These are phyloP conservation scores for Lactarius deliciosus DNA, from an alignment of 768 basidiomycete species.

Conservation along the genomic window DNA sequence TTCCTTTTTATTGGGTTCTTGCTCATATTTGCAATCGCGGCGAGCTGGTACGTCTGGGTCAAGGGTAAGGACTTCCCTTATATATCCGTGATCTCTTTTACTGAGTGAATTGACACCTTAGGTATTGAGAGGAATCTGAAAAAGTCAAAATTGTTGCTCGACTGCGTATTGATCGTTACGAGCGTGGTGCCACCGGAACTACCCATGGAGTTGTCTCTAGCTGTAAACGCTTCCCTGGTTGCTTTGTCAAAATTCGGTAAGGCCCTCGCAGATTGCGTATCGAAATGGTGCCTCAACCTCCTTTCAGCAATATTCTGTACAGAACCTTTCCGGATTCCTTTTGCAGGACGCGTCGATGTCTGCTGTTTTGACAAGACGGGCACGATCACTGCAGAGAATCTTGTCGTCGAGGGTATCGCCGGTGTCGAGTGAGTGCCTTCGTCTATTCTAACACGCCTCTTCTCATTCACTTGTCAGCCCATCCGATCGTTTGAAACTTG, in stretches of 20 bases:
- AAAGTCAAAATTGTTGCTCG: constrained; percentile 91
- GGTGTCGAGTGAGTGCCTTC: constrained; percentile 73
- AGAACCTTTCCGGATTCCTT: constrained; percentile 97
- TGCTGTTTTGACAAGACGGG: constrained; percentile 99
- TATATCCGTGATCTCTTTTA: not conserved
- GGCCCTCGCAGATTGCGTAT: constrained; percentile 33
- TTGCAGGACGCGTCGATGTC: constrained; percentile 92
- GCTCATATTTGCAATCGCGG: constrained; percentile 95
- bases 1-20: constrained; percentile 99
- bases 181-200: constrained; percentile 97
- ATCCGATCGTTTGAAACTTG: constrained; percentile 59
- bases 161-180: constrained; percentile 95
- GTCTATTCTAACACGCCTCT: constrained; percentile 14
- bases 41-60: constrained; percentile 97
- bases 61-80: constrained; percentile 59
- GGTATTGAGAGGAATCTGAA: constrained; percentile 91
- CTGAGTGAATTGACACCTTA: constrained; percentile 33
- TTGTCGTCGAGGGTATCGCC: constrained; percentile 91
- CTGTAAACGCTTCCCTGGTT: constrained; percentile 93
- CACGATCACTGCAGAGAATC: constrained; percentile 93
- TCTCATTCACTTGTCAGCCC: constrained; percentile 42
- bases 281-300: not conserved
- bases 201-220: constrained; percentile 96
- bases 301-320: constrained; percentile 93
- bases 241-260: constrained; percentile 89